Conservation (phyloP, 495 filamentous ascomycete genomes). For the Trichoderma asperelloides region DNA sequence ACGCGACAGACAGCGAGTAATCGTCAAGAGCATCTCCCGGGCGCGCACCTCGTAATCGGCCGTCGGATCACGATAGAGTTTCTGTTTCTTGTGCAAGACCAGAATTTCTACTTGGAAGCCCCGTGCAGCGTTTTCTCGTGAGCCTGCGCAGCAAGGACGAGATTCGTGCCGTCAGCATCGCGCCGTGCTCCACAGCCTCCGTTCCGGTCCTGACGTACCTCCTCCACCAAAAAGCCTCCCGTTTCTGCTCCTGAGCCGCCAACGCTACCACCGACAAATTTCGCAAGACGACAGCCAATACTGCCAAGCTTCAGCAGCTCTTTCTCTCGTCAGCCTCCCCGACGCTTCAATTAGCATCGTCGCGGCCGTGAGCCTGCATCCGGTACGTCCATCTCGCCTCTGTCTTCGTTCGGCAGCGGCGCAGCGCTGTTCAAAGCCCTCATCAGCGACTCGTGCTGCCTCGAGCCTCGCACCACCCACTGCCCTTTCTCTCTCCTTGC, state of each 20-base stretch:
- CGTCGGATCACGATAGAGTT: not conserved
- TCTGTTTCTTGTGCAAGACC: not conserved
- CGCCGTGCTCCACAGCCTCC: slow-evolving; percentile 8
- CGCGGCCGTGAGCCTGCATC: not conserved
- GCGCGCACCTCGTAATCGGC: not conserved
- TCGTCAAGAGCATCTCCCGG: not conserved
- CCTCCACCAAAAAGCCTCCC: slow-evolving; percentile 7
- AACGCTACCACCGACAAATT: not conserved
- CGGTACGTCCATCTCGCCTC: not conserved
- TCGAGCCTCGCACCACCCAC: not conserved
- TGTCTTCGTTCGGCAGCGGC: not conserved
- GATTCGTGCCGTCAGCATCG: slow-evolving; percentile 1
- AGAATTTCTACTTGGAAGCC: not conserved
- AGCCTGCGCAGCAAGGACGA: not conserved
- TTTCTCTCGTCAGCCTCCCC: not conserved
- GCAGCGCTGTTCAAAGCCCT: not conserved
- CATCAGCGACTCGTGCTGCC: not conserved
- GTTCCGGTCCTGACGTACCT: slow-evolving; percentile 1
- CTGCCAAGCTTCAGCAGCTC: not conserved
- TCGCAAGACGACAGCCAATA: not conserved
- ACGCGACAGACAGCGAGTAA: not conserved
- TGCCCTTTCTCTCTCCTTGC: not conserved
- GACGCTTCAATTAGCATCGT: not conserved
- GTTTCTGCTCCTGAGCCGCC: slow-evolving; percentile 5
- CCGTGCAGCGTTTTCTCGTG: not conserved